Percentiles rank a stretch among this genome's conserved stretches.
phyloP scores from a whole-genome alignment of 2,329 filamentous ascomycete genomes.

The Botrytis porri region DNA sequence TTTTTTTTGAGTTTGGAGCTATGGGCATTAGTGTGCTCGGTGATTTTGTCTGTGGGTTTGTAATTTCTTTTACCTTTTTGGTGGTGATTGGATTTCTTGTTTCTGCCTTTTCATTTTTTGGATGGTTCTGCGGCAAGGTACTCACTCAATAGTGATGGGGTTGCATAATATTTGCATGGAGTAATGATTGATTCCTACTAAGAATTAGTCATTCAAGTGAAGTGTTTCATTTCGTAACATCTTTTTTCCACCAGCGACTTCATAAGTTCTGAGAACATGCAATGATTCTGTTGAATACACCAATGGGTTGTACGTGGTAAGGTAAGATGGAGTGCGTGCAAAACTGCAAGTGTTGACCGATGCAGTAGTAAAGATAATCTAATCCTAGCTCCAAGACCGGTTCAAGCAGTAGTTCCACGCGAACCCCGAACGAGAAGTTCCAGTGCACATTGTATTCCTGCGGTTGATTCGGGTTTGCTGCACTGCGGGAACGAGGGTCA shows the following conservation, averaged over 20 bases:
- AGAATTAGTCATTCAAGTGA: neutral
- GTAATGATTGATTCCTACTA: neutral
- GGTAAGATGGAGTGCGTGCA: neutral
- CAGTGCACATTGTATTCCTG: neutral
- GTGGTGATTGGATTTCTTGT: neutral
- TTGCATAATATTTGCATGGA: too few relatives aligned
- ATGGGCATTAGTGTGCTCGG: slow-evolving; percentile 2
- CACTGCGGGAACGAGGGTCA: neutral
- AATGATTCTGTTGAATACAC: neutral
- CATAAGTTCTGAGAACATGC: neutral
- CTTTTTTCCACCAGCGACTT: neutral
- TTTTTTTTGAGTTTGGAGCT: neutral
- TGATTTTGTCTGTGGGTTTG: neutral
- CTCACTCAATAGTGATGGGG: too few relatives aligned
- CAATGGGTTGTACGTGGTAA: neutral
- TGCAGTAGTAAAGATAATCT: neutral
- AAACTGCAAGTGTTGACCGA: too few relatives aligned
- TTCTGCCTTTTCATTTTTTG: neutral
- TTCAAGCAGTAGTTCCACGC: neutral
- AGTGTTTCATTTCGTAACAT: neutral
- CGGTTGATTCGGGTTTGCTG: neutral
- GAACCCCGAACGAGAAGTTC: neutral
- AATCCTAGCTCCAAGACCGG: neutral
- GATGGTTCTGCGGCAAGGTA: neutral
- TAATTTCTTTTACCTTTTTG: neutral